phyloP scores from a whole-genome alignment of 176 grass and related monocot genomes.

The Triticum monococcum region DNA sequence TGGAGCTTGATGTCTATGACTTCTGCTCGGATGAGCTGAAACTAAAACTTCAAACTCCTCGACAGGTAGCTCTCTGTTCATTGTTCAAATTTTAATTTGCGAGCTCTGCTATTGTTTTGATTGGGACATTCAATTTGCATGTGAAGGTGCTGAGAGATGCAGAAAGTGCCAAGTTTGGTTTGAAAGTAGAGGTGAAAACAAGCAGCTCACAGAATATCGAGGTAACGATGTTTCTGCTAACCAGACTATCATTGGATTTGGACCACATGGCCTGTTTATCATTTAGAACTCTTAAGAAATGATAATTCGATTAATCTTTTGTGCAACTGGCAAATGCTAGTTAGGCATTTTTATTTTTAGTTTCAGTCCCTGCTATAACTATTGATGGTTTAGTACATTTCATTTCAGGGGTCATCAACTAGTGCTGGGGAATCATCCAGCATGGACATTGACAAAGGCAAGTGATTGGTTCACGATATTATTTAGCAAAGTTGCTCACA shows the following conservation, averaged over 20 bases:
- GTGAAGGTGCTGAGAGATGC: constrained; percentile 83
- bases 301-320: background rate
- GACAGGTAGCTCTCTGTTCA: constrained; percentile 61
- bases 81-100: constrained; percentile 9
- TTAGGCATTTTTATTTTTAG: constrained; percentile 6
- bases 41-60: constrained; percentile 84
- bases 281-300: constrained; percentile 19
- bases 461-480: constrained; percentile 33
- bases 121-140: constrained; percentile 32
- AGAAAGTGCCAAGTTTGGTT: constrained; percentile 87
- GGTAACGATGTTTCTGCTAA: constrained; percentile 33
- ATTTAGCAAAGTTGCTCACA: constrained; percentile 19
- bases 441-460: constrained; percentile 71
- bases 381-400: constrained; percentile 15
- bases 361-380: background rate
- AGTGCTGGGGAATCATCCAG: constrained; percentile 61
- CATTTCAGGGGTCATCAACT: constrained; percentile 66
- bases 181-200: constrained; percentile 62
- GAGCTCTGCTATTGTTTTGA: constrained; percentile 4
- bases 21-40: constrained; percentile 97
- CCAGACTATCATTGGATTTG: background rate
- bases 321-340: background rate
- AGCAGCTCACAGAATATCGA: constrained; percentile 67
- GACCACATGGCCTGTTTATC: background rate
- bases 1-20: constrained; percentile 99